Percentiles rank a stretch among this genome's conserved stretches.
phyloP scores from a whole-genome alignment of 331 rosid species.

The Phaseolus coccineus region DNA sequence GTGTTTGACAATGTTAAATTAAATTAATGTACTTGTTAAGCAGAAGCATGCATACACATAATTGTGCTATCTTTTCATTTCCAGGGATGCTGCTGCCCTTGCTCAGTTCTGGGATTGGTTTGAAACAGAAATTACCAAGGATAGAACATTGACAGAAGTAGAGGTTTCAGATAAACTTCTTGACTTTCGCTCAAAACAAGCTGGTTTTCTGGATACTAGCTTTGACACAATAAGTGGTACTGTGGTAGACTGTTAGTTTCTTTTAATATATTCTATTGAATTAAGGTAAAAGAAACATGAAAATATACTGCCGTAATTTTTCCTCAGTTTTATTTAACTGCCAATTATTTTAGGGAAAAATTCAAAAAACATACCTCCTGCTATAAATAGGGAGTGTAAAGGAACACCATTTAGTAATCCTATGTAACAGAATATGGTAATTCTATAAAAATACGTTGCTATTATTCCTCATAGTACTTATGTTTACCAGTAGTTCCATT shows the following conservation, averaged over 20 bases:
- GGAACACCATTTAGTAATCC: conserved; percentile 31
- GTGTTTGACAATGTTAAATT: conserved; percentile 31
- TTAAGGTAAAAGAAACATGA: conserved; percentile 32
- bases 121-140: conserved; percentile 70
- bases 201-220: conserved; percentile 92
- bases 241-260: conserved; percentile 52
- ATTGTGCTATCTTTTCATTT: conserved; percentile 45
- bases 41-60: not conserved
- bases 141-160: conserved; percentile 72
- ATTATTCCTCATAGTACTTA: conserved; percentile 28
- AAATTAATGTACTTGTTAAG: not conserved
- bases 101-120: conserved; percentile 95
- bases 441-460: conserved; percentile 32
- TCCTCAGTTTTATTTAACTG: conserved; percentile 6
- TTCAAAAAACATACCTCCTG: conserved; percentile 4
- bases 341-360: not conserved
- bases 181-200: conserved; percentile 85
- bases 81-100: conserved; percentile 96
- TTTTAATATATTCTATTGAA: conserved; percentile 19
- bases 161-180: conserved; percentile 89
- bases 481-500: not conserved
- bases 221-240: conserved; percentile 97
- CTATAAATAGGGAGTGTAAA: conserved; percentile 14
- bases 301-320: conserved; percentile 31
- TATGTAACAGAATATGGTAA: conserved; percentile 25